These are phyloP conservation scores for Ganoderma lingzhi DNA, from an alignment of 1,284 basidiomycete species.

Conservation along the genomic window DNA sequence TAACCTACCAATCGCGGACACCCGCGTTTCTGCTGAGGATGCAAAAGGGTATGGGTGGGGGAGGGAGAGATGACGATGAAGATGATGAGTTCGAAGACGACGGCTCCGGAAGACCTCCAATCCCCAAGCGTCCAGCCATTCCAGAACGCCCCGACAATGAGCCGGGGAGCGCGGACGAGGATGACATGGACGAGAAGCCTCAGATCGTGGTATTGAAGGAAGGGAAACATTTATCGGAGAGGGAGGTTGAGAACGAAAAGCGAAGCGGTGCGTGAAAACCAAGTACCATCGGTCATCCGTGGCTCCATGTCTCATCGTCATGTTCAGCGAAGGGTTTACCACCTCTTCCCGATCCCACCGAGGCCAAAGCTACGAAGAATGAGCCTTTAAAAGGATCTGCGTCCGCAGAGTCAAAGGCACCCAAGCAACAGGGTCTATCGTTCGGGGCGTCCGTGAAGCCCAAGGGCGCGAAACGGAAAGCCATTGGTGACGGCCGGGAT, in stretches of 20 bases:
- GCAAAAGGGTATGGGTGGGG: conserved; percentile 35
- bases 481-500: conserved; percentile 44
- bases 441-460: conserved; percentile 44
- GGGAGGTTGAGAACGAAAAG: conserved; percentile 80
- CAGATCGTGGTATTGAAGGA: conserved; percentile 87
- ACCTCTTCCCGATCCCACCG: conserved; percentile 47
- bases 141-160: conserved; percentile 76
- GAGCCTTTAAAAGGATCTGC: conserved; percentile 21
- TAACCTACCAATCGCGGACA: conserved; percentile 39
- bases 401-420: conserved; percentile 21
- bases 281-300: background rate
- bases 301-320: background rate
- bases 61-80: conserved; percentile 36
- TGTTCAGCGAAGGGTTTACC: conserved; percentile 59
- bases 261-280: conserved; percentile 67
- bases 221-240: conserved; percentile 81
- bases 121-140: conserved; percentile 77
- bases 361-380: conserved; percentile 18
- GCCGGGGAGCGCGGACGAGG: conserved; percentile 78
- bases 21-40: conserved; percentile 41
- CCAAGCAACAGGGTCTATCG: conserved; percentile 42
- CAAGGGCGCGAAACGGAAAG: conserved; percentile 51
- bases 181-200: conserved; percentile 81
- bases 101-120: conserved; percentile 73
- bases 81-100: conserved; percentile 53